Evolutionary conservation across 2,329 filamentous ascomycete genomes (phyloP).

Genomic region (Stemphylium lycopersici): DNA sequence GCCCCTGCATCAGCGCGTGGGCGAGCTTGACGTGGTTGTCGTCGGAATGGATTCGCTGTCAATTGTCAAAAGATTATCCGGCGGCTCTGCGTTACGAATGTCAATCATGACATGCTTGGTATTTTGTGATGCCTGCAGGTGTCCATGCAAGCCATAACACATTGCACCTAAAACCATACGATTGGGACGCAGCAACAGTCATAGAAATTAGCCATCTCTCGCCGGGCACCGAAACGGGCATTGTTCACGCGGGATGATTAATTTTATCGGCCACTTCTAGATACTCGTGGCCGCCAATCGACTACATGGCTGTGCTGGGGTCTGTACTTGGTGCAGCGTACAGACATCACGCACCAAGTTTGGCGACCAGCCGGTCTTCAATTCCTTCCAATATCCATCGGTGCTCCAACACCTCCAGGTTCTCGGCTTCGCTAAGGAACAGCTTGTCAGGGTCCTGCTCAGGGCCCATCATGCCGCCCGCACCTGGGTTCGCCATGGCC

Average conservation of each 20-base stretch:
- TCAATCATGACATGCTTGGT: slow-evolving; percentile 12
- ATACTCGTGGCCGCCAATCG: slow-evolving; percentile 8
- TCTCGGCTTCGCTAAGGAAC: slow-evolving; percentile 91
- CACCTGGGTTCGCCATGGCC: slow-evolving; percentile 74
- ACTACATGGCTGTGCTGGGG: slow-evolving; percentile 14
- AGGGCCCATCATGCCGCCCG: slow-evolving; percentile 84
- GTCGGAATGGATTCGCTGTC: slow-evolving; percentile 12
- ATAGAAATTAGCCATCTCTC: slow-evolving; percentile 35
- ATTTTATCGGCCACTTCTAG: slow-evolving; percentile 18
- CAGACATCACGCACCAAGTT: slow-evolving; percentile 33
- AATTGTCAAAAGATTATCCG: slow-evolving; percentile 19
- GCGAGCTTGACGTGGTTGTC: slow-evolving; percentile 4
- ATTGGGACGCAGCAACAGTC: slow-evolving; percentile 33
- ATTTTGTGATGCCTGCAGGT: slow-evolving; percentile 14
- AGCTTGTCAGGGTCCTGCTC: slow-evolving; percentile 96
- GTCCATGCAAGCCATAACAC: slow-evolving; percentile 25
- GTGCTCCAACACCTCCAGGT: slow-evolving; percentile 92
- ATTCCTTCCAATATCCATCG: slow-evolving; percentile 89
- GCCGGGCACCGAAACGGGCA: slow-evolving; percentile 27
- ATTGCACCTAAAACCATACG: slow-evolving; percentile 31
- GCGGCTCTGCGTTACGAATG: slow-evolving; percentile 26
- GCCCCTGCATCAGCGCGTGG: slow-evolving; percentile 35
- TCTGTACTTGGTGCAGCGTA: slow-evolving; percentile 11
- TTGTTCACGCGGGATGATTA: slow-evolving; percentile 32
- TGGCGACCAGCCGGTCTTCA: slow-evolving; percentile 77